Base-by-base conservation (phyloP, 495 filamentous ascomycete species). In the Penicillium soppii region DNA sequence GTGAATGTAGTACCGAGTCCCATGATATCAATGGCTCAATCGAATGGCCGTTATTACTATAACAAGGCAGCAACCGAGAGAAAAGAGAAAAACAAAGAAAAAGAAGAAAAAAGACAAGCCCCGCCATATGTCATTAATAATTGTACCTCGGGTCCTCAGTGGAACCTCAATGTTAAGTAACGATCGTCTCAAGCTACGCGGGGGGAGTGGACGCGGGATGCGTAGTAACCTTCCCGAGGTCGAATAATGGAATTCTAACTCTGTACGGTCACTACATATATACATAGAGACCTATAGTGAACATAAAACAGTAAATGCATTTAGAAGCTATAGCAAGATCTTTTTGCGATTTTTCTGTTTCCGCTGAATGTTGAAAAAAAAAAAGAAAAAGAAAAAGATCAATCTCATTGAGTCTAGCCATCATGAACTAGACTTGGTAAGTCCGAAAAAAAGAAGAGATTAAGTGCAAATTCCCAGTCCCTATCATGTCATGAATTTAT, bases 381-480 rank as follows among this genome's bases (percentile, higher is more conserved):
- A 23, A 40, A 40, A 39, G 8, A n/a, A 46, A 58, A 29, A 25
- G 38, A n/a, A 10, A 42, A 42, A 15, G 26, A 20, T 36, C 32
- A 47, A 21, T 46, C 20, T 49, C 12, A 49, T 49, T 49, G 41
- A 49, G 26, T 40, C 47, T 32, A 47, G 44, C 27, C 35, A 41
- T 29, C 25, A 16, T 22, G 4, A 36, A 49, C 47, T 49, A 45
- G 32, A 47, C 29, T 29, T 51, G 47, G 53, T 49, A 55, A 49
- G 46, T 50, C 60, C 32, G 29, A 45, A 56, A 53, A 36, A 26
- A 53, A 23, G 50, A 50, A 61, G 36, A 60, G 53, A 38, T 36
- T 26, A 68, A 53, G 29, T 53, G 53, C 59, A 62, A 62, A 57
- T 63, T 66, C 49, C 57, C 52, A 55, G 22, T 44, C 30, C 46